Conservation (phyloP, 495 filamentous ascomycete species). For the Neurospora sp. region DNA sequence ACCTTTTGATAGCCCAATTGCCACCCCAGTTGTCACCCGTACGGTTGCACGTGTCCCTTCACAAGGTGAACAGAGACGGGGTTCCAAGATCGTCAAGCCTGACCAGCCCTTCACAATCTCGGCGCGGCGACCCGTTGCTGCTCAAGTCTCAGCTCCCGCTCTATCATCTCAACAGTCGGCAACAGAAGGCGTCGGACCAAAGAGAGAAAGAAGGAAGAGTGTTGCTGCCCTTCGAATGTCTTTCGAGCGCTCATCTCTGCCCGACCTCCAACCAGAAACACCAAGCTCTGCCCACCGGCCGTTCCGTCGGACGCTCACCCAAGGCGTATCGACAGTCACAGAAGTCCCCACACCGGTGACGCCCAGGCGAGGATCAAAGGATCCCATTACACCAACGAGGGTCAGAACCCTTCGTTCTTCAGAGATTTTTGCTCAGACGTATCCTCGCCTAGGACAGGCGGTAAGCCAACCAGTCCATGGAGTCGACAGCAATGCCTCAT, state of each 20-base stretch:
- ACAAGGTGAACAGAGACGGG: not conserved
- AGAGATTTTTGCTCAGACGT: not conserved
- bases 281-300: not conserved
- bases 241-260: slow-evolving; percentile 13
- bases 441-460: not conserved
- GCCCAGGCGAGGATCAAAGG: not conserved
- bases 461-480: not conserved
- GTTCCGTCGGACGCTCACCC: not conserved
- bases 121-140: not conserved
- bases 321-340: slow-evolving; percentile 1
- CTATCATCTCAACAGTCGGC: not conserved
- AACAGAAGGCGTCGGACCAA: not conserved
- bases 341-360: not conserved
- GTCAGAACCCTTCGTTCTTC: not conserved
- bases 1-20: not conserved
- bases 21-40: not conserved
- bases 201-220: slow-evolving; percentile 14
- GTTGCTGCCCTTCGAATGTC: slow-evolving; percentile 27
- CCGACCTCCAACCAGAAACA: not conserved
- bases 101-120: not conserved
- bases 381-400: not conserved
- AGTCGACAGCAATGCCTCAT: not conserved
- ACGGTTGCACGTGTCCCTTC: not conserved
- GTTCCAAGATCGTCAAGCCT: not conserved
- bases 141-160: not conserved